Conservation (phyloP, 768 basidiomycete species). For the Serpula lacrymans region DNA sequence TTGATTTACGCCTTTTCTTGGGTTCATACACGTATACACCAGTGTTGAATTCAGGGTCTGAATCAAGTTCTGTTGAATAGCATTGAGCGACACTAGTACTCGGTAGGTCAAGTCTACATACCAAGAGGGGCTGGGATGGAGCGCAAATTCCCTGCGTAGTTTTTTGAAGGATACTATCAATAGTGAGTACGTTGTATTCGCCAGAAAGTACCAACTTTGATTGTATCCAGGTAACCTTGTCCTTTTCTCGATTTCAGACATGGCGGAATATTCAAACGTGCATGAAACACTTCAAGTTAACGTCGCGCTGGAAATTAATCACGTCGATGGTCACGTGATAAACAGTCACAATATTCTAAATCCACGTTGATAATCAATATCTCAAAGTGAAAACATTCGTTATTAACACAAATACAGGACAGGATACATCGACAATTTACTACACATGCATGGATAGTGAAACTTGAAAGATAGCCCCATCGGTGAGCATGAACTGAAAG, state of each 20-base stretch:
- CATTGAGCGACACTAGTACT: not conserved
- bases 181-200: not conserved
- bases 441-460: no score
- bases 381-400: no score
- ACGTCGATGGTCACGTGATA: no score
- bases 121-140: conserved; percentile 37
- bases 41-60: conserved; percentile 31
- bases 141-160: conserved; percentile 13
- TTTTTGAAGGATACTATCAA: not conserved
- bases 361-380: no score
- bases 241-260: conserved; percentile 16
- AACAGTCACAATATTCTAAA: no score
- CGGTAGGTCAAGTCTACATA: conserved; percentile 5
- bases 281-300: no score
- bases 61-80: conserved; percentile 22
- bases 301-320: no score
- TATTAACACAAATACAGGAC: no score
- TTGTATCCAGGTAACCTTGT: conserved; percentile 14
- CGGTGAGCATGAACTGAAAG: no score
- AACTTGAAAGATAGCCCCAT: no score
- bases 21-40: conserved; percentile 27
- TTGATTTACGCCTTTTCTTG: conserved; percentile 18
- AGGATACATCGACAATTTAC: no score
- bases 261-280: conserved; percentile 5
- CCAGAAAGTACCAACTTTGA: conserved; percentile 11